These are phyloP conservation scores for Solanum chilense DNA, from an alignment of 257 asterid species.

Conservation along the genomic window DNA sequence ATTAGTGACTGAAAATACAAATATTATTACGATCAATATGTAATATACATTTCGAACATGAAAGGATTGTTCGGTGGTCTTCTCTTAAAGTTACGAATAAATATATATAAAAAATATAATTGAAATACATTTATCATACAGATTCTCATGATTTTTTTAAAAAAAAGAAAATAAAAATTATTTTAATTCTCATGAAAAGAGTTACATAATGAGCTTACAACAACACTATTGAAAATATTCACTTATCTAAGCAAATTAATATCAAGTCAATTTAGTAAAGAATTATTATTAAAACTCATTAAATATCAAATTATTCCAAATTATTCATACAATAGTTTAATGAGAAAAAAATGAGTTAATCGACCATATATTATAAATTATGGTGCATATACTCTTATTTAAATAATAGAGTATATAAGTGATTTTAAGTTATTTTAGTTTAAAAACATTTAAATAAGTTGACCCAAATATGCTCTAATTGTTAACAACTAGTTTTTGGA, in stretches of 20 bases:
- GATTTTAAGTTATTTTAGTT: not conserved
- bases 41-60: rapidly evolving
- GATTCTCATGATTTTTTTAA: not conserved
- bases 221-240: too few relatives aligned
- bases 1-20: not conserved
- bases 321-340: too few relatives aligned
- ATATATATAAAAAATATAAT: too few relatives aligned
- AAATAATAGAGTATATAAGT: not conserved
- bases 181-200: too few relatives aligned
- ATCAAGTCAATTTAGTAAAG: not conserved
- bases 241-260: not conserved
- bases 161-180: too few relatives aligned
- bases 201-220: not conserved
- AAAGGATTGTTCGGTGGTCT: not conserved
- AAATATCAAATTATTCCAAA: too few relatives aligned
- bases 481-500: not conserved
- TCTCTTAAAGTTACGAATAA: too few relatives aligned
- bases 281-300: too few relatives aligned
- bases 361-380: not conserved
- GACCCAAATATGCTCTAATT: too few relatives aligned
- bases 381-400: not conserved
- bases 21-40: not conserved
- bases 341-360: too few relatives aligned
- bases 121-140: not conserved
- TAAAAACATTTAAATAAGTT: too few relatives aligned